phyloP scores from a whole-genome alignment of 2,329 filamentous ascomycete genomes.

The Neonectria hederae region DNA sequence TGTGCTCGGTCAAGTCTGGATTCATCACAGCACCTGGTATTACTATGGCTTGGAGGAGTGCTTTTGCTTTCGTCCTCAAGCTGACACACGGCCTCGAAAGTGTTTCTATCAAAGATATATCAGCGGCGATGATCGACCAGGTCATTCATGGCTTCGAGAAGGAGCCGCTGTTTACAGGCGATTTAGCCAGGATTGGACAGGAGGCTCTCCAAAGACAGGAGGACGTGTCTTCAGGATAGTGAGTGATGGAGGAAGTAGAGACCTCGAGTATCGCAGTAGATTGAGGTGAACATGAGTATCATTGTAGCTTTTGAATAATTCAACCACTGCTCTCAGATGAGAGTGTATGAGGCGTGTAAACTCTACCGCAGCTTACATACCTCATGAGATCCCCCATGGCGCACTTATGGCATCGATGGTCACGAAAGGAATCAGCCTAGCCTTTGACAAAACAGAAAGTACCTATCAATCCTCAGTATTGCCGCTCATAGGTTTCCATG shows the following conservation, averaged over 20 bases:
- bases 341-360: neutral
- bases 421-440: no score
- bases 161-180: conserved; percentile 54
- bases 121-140: conserved; percentile 56
- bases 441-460: no score
- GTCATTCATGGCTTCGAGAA: conserved; percentile 56
- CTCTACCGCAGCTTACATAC: no score
- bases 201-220: neutral
- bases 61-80: conserved; percentile 15
- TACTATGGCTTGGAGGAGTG: neutral
- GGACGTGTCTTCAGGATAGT: neutral
- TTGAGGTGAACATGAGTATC: neutral
- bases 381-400: no score
- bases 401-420: no score
- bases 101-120: conserved; percentile 49
- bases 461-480: no score
- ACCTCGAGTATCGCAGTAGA: neutral
- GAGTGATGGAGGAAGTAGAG: neutral
- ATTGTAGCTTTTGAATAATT: neutral
- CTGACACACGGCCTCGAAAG: conserved; percentile 44
- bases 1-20: neutral
- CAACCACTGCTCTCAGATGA: no score
- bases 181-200: conserved; percentile 51
- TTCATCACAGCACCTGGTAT: neutral
- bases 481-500: no score